phyloP scores from a whole-genome alignment of 768 basidiomycete genomes.

The Boletus insuetus region DNA sequence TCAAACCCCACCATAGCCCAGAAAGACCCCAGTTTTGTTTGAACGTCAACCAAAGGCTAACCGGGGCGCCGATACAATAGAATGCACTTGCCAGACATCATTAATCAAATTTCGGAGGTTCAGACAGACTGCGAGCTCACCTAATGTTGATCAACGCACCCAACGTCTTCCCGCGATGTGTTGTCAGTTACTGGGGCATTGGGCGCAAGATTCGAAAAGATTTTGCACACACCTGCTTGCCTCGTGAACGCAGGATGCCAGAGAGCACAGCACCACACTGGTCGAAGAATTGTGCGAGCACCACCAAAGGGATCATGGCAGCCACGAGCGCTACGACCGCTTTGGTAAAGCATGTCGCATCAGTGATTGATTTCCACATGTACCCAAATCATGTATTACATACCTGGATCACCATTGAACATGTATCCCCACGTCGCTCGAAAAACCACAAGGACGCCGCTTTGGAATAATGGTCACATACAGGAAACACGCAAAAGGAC shows the following conservation, averaged over 20 bases:
- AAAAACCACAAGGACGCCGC: constrained; percentile 56
- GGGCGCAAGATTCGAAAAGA: too few species aligned
- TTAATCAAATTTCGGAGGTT: neutral
- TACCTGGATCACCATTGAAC: constrained; percentile 68
- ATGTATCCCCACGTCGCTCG: constrained; percentile 68
- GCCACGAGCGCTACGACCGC: constrained; percentile 42
- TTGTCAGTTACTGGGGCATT: neutral
- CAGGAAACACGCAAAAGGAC: neutral
- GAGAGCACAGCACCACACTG: constrained; percentile 65
- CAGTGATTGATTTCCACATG: neutral
- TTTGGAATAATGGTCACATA: constrained; percentile 19
- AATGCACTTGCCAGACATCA: constrained; percentile 47
- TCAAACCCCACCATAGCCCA: constrained; percentile 88
- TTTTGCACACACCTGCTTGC: constrained; percentile 56
- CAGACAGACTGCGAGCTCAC: constrained; percentile 29
- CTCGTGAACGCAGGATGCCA: constrained; percentile 80
- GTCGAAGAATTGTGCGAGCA: constrained; percentile 82
- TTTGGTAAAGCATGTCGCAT: constrained; percentile 1
- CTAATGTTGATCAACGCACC: constrained; percentile 81
- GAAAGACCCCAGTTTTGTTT: constrained; percentile 53
- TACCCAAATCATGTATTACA: neutral
- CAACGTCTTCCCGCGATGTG: constrained; percentile 44
- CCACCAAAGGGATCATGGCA: constrained; percentile 69
- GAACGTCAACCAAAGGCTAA: constrained; percentile 80
- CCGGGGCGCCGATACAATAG: constrained; percentile 78